Conservation (phyloP, 2,329 filamentous ascomycete species). For the Aspergillus pseudoterreus region DNA sequence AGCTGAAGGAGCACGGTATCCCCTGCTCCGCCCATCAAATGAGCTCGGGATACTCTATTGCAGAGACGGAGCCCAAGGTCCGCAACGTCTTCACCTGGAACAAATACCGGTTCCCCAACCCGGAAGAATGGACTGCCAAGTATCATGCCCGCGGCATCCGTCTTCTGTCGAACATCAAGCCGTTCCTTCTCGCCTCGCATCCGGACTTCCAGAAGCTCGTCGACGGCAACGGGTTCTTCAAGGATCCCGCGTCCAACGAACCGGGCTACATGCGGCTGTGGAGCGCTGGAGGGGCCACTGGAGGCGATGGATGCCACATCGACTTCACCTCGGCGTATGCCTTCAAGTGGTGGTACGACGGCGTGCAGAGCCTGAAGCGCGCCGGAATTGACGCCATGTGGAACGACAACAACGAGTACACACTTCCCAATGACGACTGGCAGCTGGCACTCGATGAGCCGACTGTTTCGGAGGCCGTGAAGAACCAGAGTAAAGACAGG, state of each 20-base stretch:
- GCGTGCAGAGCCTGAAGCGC: slow-evolving; percentile 58
- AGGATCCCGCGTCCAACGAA: slow-evolving; percentile 50
- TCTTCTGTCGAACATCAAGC: slow-evolving; percentile 69
- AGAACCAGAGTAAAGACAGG: slow-evolving; percentile 41
- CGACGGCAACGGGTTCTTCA: slow-evolving; percentile 61
- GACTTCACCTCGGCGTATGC: slow-evolving; percentile 67
- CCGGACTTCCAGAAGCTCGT: slow-evolving; percentile 62
- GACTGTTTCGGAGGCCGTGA: slow-evolving; percentile 35
- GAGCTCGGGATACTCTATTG: slow-evolving; percentile 69
- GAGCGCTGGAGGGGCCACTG: slow-evolving; percentile 69
- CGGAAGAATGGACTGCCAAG: slow-evolving; percentile 58
- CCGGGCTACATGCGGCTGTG: slow-evolving; percentile 62
- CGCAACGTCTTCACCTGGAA: slow-evolving; percentile 73
- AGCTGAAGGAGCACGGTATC: slow-evolving; percentile 62
- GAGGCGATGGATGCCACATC: slow-evolving; percentile 66
- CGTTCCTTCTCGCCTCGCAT: slow-evolving; percentile 65
- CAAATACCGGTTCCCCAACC: slow-evolving; percentile 64
- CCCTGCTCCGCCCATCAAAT: slow-evolving; percentile 70
- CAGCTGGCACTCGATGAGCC: slow-evolving; percentile 53
- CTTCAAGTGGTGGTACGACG: slow-evolving; percentile 69
- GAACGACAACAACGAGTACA: slow-evolving; percentile 79
- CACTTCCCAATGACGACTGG: slow-evolving; percentile 64
- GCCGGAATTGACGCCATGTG: slow-evolving; percentile 70
- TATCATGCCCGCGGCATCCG: slow-evolving; percentile 64
- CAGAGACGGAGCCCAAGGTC: slow-evolving; percentile 64